Percentiles rank a stretch among this genome's conserved stretches.
These are phyloP conservation scores for Dittrichia graveolens DNA, from an alignment of 129 eudicot species.

Conservation along the genomic window DNA sequence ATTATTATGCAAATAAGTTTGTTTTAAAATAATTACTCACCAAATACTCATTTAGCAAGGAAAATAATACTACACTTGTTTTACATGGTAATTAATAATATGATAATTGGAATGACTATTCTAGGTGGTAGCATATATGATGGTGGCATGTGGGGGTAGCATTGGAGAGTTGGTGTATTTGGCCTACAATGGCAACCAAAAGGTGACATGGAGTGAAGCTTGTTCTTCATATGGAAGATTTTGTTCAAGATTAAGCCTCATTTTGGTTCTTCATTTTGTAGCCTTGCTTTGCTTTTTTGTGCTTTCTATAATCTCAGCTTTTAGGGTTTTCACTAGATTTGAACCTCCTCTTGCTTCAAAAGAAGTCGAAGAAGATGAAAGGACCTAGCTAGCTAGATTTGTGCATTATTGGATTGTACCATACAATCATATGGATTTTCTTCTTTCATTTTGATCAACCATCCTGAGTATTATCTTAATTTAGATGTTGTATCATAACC, in stretches of 20 bases:
- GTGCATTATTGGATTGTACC: constrained; percentile 11
- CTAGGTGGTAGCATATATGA: constrained; percentile 76
- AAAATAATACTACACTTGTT: too few relatives aligned
- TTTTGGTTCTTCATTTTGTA: constrained; percentile 58
- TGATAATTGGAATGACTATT: neutral
- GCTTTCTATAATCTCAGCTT: constrained; percentile 83
- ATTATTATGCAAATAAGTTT: too few relatives aligned
- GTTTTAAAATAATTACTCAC: too few relatives aligned
- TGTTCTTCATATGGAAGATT: constrained; percentile 77
- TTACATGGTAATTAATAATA: too few relatives aligned
- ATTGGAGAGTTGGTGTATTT: constrained; percentile 66
- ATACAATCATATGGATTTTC: constrained; percentile 11
- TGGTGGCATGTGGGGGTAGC: constrained; percentile 82
- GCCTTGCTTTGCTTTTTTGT: constrained; percentile 63
- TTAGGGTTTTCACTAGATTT: constrained; percentile 64
- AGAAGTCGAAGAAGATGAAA: constrained; percentile 47
- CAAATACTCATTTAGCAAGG: too few relatives aligned
- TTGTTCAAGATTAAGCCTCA: constrained; percentile 63
- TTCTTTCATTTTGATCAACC: constrained; percentile 1
- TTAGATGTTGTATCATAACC: neutral
- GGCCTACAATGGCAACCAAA: constrained; percentile 69
- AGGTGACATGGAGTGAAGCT: constrained; percentile 91
- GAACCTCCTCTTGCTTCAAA: constrained; percentile 70
- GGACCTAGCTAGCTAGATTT: constrained; percentile 28
- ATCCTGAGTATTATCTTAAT: neutral